Base-by-base conservation (phyloP, 2,329 filamentous ascomycete genomes). In the Teratosphaeriaceae sp. region DNA sequence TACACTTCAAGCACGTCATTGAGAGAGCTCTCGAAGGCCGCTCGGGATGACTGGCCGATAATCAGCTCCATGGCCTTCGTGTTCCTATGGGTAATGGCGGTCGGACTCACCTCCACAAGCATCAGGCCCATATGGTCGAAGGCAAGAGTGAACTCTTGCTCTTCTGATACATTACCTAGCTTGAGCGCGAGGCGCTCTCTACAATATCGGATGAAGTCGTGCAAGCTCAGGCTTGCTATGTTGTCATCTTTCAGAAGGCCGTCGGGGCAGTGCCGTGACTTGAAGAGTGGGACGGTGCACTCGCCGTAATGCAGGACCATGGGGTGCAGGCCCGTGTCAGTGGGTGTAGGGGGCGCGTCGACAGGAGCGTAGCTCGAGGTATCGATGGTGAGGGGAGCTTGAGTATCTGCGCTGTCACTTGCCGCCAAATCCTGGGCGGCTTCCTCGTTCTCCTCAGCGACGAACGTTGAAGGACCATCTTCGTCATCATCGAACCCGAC, bases 1-100 rank as follows among this genome's bases (percentile, higher is more conserved):
- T 81, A 82, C 35, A 82, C 59, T 40, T 77, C 70, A 45, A 84
- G 62, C 34, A 85, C 66, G 44, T 80, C 70, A 35, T 71, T 65
- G 40, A 84, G 65, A 37, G 73, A 73, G 48, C 75, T 62, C 53
- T 70, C 64, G 51, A 67, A 64, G 37, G 70, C 60, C 55, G 72
- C 62, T 29, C 62, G 58, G 33, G 72, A 76, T 55, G 73, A 70
- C 74, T 79, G 50, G 11, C 45, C 38, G 19, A 34, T 8, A 11
- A 38, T 55, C 45, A 54, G 53, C 36, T 2, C 19, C 18, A 9
- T 33, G 22, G 16, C 38, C 7, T 36, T 26, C 30, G 15, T n/a
- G 13, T 3, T n/a, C n/a, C n/a, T n/a, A n/a, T n/a, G n/a, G n/a
- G n/a, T n/a, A n/a, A 35, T 26, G 16, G 9, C 18, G 20, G 5